phyloP scores from a whole-genome alignment of 164 flowering plant genomes.

The Kalanchoe fedtschenkoi region DNA sequence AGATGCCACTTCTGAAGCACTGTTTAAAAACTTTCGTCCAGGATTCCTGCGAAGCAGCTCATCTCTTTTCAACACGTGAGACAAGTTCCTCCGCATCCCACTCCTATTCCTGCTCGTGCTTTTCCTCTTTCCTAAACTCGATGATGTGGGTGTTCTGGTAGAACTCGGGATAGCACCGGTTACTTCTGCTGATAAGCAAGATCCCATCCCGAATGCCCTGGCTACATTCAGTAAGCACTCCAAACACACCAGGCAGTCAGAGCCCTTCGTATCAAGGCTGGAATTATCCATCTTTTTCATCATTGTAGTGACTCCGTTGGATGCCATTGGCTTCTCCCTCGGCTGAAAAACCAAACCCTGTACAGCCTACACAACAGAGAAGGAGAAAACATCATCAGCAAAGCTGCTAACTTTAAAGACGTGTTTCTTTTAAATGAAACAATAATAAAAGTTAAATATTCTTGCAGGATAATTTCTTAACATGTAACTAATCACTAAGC shows the following conservation, averaged over 20 bases:
- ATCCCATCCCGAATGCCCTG: constrained; percentile 21
- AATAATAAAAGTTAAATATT: no score
- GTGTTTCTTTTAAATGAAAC: background rate
- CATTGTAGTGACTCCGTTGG: background rate
- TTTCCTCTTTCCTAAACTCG: constrained; percentile 4
- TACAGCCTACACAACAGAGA: background rate
- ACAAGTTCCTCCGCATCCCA: constrained; percentile 9
- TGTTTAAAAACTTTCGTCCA: constrained; percentile 30
- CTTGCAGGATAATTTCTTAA: no score
- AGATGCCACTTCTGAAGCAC: constrained; percentile 26
- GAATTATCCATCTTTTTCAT: background rate
- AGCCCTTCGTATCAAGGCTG: constrained; percentile 1
- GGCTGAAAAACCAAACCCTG: background rate
- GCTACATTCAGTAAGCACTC: constrained; percentile 21
- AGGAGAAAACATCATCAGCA: background rate
- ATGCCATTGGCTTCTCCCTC: background rate
- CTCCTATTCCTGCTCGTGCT: constrained; percentile 3
- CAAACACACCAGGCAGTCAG: constrained; percentile 17
- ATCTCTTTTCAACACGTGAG: constrained; percentile 1
- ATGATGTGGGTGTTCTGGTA: background rate
- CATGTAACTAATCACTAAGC: no score
- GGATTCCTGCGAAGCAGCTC: constrained; percentile 24
- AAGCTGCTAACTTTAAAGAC: background rate
- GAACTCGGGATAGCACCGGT: background rate
- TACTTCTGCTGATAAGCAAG: constrained; percentile 13